Conservation (phyloP, 176 grass and related monocot species). For the Chloris gayana region DNA sequence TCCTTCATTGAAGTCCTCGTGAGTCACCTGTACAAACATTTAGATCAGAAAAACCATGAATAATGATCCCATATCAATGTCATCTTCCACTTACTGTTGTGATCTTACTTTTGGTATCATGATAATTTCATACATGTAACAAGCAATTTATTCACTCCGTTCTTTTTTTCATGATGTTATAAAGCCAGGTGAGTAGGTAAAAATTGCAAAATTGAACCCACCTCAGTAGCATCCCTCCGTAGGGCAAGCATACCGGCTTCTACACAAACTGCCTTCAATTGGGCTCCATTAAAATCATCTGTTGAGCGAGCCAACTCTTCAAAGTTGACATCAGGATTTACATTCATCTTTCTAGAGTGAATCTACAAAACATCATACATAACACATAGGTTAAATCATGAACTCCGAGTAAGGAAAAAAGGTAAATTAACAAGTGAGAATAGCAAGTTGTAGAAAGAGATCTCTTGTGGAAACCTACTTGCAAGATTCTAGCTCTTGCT, state of each 20-base stretch:
- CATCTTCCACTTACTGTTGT: neutral
- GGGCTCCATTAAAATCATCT: slow-evolving; percentile 88
- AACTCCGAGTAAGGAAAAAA: neutral
- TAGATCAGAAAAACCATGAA: neutral
- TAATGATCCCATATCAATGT: neutral
- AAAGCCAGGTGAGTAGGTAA: neutral
- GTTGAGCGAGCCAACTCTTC: slow-evolving; percentile 92
- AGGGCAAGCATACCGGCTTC: slow-evolving; percentile 96
- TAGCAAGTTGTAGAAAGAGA: slow-evolving; percentile 13
- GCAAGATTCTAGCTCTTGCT: slow-evolving; percentile 90
- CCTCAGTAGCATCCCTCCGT: slow-evolving; percentile 88
- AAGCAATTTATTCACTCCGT: neutral
- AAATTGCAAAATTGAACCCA: slow-evolving; percentile 24
- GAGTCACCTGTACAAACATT: slow-evolving; percentile 59
- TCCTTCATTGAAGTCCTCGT: slow-evolving; percentile 93
- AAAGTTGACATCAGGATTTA: slow-evolving; percentile 94
- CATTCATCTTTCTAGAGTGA: slow-evolving; percentile 95
- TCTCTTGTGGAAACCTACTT: slow-evolving; percentile 61
- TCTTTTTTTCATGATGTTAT: neutral
- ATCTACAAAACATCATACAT: slow-evolving; percentile 55
- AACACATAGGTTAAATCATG: slow-evolving; percentile 22
- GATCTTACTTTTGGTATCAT: neutral
- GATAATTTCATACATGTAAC: neutral
- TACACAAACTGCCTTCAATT: slow-evolving; percentile 92
- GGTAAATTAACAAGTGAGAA: slow-evolving; percentile 2